phyloP scores from a whole-genome alignment of 805 yeast species.

The Teunomyces funiuensis region DNA sequence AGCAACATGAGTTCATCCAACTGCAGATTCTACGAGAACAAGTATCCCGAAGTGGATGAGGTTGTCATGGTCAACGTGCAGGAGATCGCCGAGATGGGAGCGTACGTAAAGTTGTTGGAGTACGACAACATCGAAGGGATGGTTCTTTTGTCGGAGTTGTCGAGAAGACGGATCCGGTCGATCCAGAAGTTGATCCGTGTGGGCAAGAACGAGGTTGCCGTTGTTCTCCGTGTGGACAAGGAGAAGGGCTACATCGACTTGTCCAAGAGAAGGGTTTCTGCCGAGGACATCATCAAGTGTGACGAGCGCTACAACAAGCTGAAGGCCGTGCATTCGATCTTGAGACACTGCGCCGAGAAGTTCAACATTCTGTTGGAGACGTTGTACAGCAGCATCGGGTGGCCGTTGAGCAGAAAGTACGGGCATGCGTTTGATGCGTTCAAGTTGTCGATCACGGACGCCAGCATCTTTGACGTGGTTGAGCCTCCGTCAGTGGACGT shows the following conservation, averaged over 20 bases:
- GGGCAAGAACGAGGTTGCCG: constrained; percentile 97
- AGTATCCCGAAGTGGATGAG: constrained; percentile 98
- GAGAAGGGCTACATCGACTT: constrained; percentile 98
- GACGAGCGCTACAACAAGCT: constrained; percentile 97
- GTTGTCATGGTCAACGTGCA: constrained; percentile 99
- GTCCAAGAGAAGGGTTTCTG: constrained; percentile 96
- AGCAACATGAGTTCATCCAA: constrained; percentile 73
- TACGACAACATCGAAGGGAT: constrained; percentile 98
- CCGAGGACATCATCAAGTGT: constrained; percentile 95
- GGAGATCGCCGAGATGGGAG: constrained; percentile 99
- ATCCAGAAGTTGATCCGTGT: constrained; percentile 97
- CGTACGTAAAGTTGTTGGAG: constrained; percentile 92
- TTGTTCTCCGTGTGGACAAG: constrained; percentile 95
- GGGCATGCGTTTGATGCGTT: constrained; percentile 98
- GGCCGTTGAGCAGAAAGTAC: constrained; percentile 94
- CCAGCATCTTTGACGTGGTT: constrained; percentile 79
- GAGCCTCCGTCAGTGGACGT: constrained; percentile 70
- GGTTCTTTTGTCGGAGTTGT: constrained; percentile 92
- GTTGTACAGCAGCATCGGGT: constrained; percentile 85
- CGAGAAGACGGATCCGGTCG: constrained; percentile 98
- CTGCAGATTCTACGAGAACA: constrained; percentile 97
- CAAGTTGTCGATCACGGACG: constrained; percentile 91
- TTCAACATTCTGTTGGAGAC: constrained; percentile 83
- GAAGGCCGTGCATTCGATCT: constrained; percentile 96
- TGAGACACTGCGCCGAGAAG: constrained; percentile 98